A percentile compares a stretch with the other conserved stretches of the same genome.
phyloP scores from a whole-genome alignment of 2,329 filamentous ascomycete genomes.

The Colletotrichum lentis region DNA sequence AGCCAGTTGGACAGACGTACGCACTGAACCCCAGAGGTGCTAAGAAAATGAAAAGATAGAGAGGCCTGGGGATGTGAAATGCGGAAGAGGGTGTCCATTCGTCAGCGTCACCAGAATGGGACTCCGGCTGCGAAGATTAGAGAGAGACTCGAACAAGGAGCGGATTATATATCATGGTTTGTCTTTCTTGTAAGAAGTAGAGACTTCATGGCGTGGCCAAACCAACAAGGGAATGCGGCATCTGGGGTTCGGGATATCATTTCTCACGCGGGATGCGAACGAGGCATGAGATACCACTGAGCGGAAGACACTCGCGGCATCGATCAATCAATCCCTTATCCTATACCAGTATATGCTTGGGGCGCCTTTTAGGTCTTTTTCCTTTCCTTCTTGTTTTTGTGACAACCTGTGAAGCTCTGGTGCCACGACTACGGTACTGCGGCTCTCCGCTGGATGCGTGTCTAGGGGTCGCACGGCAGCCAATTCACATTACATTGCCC shows the following conservation, averaged over 20 bases:
- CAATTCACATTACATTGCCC: neutral
- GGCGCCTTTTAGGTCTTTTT: neutral
- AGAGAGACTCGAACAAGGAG: neutral
- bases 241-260: slow-evolving; percentile 7
- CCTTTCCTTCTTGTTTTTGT: neutral
- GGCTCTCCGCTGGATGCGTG: neutral
- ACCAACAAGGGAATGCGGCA: neutral
- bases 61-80: neutral
- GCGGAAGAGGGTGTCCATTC: neutral
- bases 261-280: neutral
- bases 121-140: neutral
- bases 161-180: neutral
- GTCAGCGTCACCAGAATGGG: neutral
- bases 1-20: slow-evolving; percentile 35
- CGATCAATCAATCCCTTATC: neutral
- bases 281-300: slow-evolving; percentile 31
- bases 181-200: slow-evolving; percentile 2
- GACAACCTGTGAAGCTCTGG: neutral
- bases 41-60: slow-evolving; percentile 30
- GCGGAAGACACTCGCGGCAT: slow-evolving; percentile 8
- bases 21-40: slow-evolving; percentile 20
- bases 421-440: neutral
- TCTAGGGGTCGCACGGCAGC: neutral
- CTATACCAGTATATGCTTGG: neutral
- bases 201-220: neutral